Evolutionary conservation across 805 yeast species (phyloP).

Genomic region (Myxozyma vanderwaltii): DNA sequence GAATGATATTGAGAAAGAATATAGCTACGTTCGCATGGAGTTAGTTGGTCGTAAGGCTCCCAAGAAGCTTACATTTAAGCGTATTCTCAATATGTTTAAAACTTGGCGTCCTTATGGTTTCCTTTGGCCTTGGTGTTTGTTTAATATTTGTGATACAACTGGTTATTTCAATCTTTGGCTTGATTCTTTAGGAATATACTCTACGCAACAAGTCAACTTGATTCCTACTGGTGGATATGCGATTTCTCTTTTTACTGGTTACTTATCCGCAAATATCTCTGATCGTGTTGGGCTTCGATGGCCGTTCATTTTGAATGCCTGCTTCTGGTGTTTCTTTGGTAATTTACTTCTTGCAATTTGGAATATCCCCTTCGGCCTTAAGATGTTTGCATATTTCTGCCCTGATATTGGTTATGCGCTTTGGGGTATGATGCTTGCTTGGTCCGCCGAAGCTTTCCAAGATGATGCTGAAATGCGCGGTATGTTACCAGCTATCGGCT

Average conservation of each 20-base stretch:
- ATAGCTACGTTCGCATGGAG: constrained; percentile 30
- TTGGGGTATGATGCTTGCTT: constrained; percentile 37
- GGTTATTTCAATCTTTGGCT: constrained; percentile 43
- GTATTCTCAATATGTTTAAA: constrained; percentile 14
- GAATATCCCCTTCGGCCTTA: constrained; percentile 47
- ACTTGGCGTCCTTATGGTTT: constrained; percentile 32
- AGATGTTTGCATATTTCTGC: constrained; percentile 31
- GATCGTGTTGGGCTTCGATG: constrained; percentile 41
- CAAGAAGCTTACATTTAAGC: constrained; percentile 18
- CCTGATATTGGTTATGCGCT: constrained; percentile 27
- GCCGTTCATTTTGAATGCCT: constrained; percentile 36
- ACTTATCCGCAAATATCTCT: constrained; percentile 39
- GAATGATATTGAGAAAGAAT: constrained; percentile 41
- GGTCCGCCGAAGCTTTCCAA: constrained; percentile 38
- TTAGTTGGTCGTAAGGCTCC: constrained; percentile 29
- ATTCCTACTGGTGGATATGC: constrained; percentile 45
- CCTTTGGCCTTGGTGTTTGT: constrained; percentile 25
- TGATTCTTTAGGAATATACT: constrained; percentile 34
- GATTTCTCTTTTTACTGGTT: constrained; percentile 39
- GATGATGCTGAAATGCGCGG: constrained; percentile 40
- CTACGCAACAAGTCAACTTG: constrained; percentile 40
- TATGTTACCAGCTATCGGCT: constrained; percentile 42
- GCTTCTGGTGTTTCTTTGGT: constrained; percentile 27
- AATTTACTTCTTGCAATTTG: constrained; percentile 49
- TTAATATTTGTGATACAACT: constrained; percentile 29